Conservation (phyloP, 257 asterid genomes). For the Ilex aquifolium region DNA sequence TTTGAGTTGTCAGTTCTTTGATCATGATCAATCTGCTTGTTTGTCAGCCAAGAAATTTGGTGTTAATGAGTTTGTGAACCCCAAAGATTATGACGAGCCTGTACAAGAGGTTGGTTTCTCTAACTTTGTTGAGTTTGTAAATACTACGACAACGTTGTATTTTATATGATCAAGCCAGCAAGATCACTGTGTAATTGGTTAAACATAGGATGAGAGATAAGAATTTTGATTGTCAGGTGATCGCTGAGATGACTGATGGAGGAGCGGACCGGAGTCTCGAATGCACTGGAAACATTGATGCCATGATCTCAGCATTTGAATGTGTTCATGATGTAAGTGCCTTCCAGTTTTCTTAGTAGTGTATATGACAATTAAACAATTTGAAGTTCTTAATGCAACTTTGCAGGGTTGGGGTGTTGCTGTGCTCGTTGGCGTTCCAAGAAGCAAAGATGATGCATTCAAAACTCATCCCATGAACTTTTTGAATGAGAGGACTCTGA, state of each 20-base stretch:
- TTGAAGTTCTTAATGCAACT: no score
- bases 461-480: background rate
- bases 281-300: background rate
- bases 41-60: background rate
- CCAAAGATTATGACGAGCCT: background rate
- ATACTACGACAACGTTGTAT: no score
- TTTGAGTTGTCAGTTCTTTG: no score
- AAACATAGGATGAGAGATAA: background rate
- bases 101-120: background rate
- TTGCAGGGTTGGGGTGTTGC: constrained; percentile 3
- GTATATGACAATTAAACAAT: no score
- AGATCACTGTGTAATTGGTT: no score
- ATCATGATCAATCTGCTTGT: background rate
- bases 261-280: background rate
- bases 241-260: background rate
- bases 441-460: background rate
- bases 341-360: no score
- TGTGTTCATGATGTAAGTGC: no score
- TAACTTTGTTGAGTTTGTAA: no score
- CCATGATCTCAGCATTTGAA: no score
- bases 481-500: background rate
- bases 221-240: background rate
- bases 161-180: no score
- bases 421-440: background rate
- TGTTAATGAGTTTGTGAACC: background rate